Conservation (phyloP, 1,284 basidiomycete species). For the Melampsora occidentalis region DNA sequence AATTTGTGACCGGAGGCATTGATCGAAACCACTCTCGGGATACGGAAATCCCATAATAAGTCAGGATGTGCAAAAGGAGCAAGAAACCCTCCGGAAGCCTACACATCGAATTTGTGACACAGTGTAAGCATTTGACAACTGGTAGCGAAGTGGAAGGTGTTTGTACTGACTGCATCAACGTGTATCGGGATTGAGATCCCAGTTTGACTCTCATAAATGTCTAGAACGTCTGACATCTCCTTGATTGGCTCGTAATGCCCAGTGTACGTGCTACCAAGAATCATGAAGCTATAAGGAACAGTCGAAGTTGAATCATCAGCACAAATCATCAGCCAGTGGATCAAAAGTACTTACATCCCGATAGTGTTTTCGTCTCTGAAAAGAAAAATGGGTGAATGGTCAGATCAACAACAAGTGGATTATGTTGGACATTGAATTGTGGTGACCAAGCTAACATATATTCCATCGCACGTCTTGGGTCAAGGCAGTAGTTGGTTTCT, state of each 20-base stretch:
- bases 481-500: conserved; percentile 75
- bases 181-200: conserved; percentile 68
- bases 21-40: conserved; percentile 83
- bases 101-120: too few species aligned
- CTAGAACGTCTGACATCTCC: conserved; percentile 77
- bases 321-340: conserved; percentile 57
- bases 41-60: conserved; percentile 77
- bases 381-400: not conserved
- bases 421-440: too few species aligned
- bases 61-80: conserved; percentile 78
- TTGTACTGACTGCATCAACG: conserved; percentile 56
- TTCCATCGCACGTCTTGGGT: conserved; percentile 78
- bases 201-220: conserved; percentile 77
- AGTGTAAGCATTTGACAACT: too few species aligned
- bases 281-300: conserved; percentile 39
- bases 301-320: conserved; percentile 48
- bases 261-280: conserved; percentile 71
- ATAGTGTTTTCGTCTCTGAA: conserved; percentile 57
- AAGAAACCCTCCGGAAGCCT: conserved; percentile 78
- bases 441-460: conserved; percentile 58
- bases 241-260: conserved; percentile 89
- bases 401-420: conserved; percentile 7
- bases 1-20: conserved; percentile 83
- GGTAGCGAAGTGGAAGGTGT: too few species aligned
- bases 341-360: conserved; percentile 74